Evolutionary conservation across 495 filamentous ascomycete genomes (phyloP).

Genomic region (Penicillium malachiteum): DNA sequence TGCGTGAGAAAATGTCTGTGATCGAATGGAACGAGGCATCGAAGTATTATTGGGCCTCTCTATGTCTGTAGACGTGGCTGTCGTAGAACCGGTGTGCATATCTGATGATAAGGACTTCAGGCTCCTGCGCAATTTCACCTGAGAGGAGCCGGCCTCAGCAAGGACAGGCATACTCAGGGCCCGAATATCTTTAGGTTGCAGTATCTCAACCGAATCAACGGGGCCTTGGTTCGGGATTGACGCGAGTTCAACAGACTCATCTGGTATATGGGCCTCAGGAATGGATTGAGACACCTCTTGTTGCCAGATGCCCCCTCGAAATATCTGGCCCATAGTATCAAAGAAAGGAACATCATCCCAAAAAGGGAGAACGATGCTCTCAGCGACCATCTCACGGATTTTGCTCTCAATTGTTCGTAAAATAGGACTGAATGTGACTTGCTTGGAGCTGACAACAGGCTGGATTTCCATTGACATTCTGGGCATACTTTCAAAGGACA

Average conservation of each 20-base stretch:
- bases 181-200: conserved; percentile 53
- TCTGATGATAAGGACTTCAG: conserved; percentile 1
- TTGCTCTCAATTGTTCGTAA: conserved; percentile 90
- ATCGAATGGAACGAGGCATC: conserved; percentile 57
- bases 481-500: conserved; percentile 88
- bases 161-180: conserved; percentile 57
- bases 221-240: conserved; percentile 38
- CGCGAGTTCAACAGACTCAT: conserved; percentile 55
- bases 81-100: conserved; percentile 24
- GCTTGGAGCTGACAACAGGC: conserved; percentile 90
- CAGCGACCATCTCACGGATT: conserved; percentile 87
- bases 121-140: conserved; percentile 31
- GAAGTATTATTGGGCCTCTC: conserved; percentile 36
- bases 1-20: conserved; percentile 62
- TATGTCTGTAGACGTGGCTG: conserved; percentile 38
- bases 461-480: conserved; percentile 90
- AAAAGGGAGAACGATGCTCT: conserved; percentile 89
- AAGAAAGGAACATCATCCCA: conserved; percentile 95
- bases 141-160: conserved; percentile 25
- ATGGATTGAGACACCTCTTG: conserved; percentile 53
- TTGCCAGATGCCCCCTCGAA: conserved; percentile 88
- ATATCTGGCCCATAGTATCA: conserved; percentile 68
- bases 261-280: conserved; percentile 51
- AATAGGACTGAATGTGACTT: conserved; percentile 91
- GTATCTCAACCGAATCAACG: conserved; percentile 28